Percentiles rank a stretch among this genome's conserved stretches.
Conservation (phyloP, 441 rosid species). For the Erodium texanum region DNA sequence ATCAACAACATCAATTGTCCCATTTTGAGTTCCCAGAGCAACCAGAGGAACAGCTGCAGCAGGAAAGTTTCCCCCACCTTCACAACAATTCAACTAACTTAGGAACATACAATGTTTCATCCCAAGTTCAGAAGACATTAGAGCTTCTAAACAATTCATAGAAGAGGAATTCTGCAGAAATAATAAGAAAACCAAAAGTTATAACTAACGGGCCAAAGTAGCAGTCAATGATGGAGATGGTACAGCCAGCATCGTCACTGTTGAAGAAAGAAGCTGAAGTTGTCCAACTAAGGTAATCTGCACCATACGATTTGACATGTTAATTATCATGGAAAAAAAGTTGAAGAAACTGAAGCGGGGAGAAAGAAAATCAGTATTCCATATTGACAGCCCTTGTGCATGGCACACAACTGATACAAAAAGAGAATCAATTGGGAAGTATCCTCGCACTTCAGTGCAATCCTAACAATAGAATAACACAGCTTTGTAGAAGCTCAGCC, state of each 20-base stretch:
- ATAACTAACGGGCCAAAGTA: slow-evolving; percentile 84
- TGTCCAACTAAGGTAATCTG: slow-evolving; percentile 83
- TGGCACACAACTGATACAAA: slow-evolving; percentile 16
- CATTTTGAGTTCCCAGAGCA: slow-evolving; percentile 94
- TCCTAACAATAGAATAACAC: slow-evolving; percentile 9
- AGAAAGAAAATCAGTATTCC: slow-evolving; percentile 15
- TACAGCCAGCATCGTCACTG: slow-evolving; percentile 85
- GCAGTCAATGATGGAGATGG: slow-evolving; percentile 94
- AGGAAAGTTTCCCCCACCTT: slow-evolving; percentile 93
- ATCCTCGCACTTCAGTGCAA: slow-evolving; percentile 12
- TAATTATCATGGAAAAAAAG: slow-evolving; percentile 15
- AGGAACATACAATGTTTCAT: slow-evolving; percentile 15
- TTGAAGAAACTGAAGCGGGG: slow-evolving; percentile 17
- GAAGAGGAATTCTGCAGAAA: slow-evolving; percentile 16
- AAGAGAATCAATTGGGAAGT: slow-evolving; percentile 12
- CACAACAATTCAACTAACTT: slow-evolving; percentile 26
- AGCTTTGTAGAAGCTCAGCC: slow-evolving; percentile 14
- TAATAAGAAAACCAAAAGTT: slow-evolving; percentile 16
- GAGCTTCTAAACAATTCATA: slow-evolving; percentile 1
- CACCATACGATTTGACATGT: slow-evolving; percentile 25
- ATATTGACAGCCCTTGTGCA: slow-evolving; percentile 13
- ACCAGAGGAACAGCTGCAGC: slow-evolving; percentile 94
- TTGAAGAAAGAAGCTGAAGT: slow-evolving; percentile 92
- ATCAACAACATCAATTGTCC: slow-evolving; percentile 77
- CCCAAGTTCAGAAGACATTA: slow-evolving; percentile 10